Evolutionary conservation across 2,329 filamentous ascomycete species (phyloP).

Genomic region (Thermothelomyces thermophilus): DNA sequence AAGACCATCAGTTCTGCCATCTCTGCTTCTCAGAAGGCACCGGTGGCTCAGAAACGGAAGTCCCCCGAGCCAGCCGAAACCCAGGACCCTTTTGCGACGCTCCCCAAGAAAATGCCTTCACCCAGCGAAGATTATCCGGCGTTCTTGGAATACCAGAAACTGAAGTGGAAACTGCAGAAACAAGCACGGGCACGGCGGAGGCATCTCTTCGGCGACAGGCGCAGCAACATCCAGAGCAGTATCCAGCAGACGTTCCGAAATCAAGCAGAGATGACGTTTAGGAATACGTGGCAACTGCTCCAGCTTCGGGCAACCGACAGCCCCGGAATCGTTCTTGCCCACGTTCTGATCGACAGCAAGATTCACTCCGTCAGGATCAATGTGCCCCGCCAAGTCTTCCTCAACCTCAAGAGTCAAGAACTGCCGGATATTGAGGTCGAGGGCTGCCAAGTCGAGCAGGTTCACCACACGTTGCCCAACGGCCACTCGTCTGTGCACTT

Average conservation of each 20-base stretch:
- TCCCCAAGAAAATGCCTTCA: slow-evolving; percentile 78
- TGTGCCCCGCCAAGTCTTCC: slow-evolving; percentile 80
- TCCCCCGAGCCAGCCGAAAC: slow-evolving; percentile 60
- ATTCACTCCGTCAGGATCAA: slow-evolving; percentile 83
- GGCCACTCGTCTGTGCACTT: slow-evolving; percentile 90
- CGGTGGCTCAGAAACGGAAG: slow-evolving; percentile 61
- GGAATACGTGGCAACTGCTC: slow-evolving; percentile 89
- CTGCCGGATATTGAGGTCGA: slow-evolving; percentile 82
- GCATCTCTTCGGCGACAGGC: slow-evolving; percentile 87
- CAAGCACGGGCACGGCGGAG: slow-evolving; percentile 77
- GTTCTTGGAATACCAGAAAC: slow-evolving; percentile 91
- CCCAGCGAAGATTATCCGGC: slow-evolving; percentile 80
- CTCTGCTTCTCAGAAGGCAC: slow-evolving; percentile 49
- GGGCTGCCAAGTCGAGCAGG: slow-evolving; percentile 84
- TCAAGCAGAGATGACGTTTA: slow-evolving; percentile 83
- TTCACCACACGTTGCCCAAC: slow-evolving; percentile 88
- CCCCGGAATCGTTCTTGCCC: slow-evolving; percentile 80
- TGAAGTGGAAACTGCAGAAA: slow-evolving; percentile 98
- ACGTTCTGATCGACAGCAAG: slow-evolving; percentile 89
- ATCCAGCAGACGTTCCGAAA: slow-evolving; percentile 74
- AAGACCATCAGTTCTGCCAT: slow-evolving; percentile 51
- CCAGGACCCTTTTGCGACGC: slow-evolving; percentile 69
- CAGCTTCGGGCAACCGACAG: slow-evolving; percentile 77
- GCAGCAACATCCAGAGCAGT: slow-evolving; percentile 57
- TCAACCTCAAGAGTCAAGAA: slow-evolving; percentile 84